A percentile compares a stretch with the other conserved stretches of the same genome.
Evolutionary conservation across 2,329 filamentous ascomycete species (phyloP).

Genomic region (Corynespora cassiicola): DNA sequence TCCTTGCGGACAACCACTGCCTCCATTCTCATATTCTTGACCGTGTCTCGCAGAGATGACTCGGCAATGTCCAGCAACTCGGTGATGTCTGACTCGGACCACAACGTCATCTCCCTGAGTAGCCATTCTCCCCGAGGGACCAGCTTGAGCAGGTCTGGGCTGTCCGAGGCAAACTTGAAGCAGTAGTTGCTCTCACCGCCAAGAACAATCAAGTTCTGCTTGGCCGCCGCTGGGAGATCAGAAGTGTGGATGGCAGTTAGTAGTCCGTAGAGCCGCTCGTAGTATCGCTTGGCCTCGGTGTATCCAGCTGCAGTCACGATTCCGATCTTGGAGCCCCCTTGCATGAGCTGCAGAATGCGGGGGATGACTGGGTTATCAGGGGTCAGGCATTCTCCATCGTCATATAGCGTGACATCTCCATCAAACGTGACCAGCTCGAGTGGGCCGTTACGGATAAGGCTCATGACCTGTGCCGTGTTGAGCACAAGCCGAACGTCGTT

Average conservation of each 20-base stretch:
- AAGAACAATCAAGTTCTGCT: conserved; percentile 85
- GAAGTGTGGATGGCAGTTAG: conserved; percentile 77
- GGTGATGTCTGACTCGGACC: conserved; percentile 78
- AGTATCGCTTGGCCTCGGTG: conserved; percentile 85
- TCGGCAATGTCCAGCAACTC: conserved; percentile 90
- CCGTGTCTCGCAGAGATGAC: conserved; percentile 79
- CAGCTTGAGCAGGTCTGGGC: conserved; percentile 71
- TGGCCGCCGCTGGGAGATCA: conserved; percentile 68
- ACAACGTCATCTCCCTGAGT: conserved; percentile 77
- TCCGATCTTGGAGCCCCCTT: conserved; percentile 80
- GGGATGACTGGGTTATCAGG: conserved; percentile 78
- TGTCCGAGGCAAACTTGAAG: conserved; percentile 74
- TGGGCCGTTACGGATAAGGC: conserved; percentile 74
- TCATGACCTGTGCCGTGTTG: conserved; percentile 94
- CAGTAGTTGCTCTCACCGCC: conserved; percentile 97
- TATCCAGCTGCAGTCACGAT: conserved; percentile 98
- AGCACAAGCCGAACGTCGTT: conserved; percentile 93
- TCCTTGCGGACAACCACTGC: conserved; percentile 87
- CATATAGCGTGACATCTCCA: conserved; percentile 94
- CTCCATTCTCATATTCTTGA: conserved; percentile 78
- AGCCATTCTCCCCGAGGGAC: conserved; percentile 73
- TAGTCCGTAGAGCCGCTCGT: conserved; percentile 83
- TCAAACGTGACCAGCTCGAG: conserved; percentile 94
- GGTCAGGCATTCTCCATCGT: conserved; percentile 78
- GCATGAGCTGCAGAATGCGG: conserved; percentile 73